Percentiles rank a stretch among this genome's conserved stretches.
Evolutionary conservation across 306 rosid species (phyloP).

Genomic region (Quercus berberidifolia): DNA sequence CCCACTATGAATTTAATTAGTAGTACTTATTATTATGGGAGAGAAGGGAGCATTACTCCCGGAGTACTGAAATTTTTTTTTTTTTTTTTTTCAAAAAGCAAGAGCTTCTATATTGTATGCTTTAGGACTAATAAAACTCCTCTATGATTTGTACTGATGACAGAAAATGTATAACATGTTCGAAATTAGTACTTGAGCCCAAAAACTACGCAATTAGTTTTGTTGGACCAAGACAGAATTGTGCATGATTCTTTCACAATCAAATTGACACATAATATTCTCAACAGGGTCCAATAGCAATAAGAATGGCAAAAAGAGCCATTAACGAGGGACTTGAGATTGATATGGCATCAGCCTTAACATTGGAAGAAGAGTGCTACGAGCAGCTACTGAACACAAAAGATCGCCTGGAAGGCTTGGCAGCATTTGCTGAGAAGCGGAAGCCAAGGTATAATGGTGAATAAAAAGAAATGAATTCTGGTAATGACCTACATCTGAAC

Average conservation of each 20-base stretch:
- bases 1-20: too few species aligned
- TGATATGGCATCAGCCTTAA: slow-evolving; percentile 49
- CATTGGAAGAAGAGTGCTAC: slow-evolving; percentile 76
- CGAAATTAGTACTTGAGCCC: background rate
- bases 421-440: slow-evolving; percentile 90
- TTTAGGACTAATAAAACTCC: background rate
- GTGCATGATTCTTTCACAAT: background rate
- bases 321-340: slow-evolving; percentile 64
- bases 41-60: too few species aligned
- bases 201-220: background rate
- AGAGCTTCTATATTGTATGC: background rate
- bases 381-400: slow-evolving; percentile 57
- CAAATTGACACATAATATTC: background rate
- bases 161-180: background rate
- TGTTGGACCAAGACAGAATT: background rate
- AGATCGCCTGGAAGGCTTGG: slow-evolving; percentile 85
- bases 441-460: slow-evolving; percentile 72
- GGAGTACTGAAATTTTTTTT: background rate
- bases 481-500: slow-evolving; percentile 1
- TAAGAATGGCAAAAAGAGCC: slow-evolving; percentile 86
- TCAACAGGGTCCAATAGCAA: slow-evolving; percentile 84
- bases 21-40: too few species aligned
- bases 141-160: background rate
- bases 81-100: background rate
- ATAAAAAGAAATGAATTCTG: slow-evolving; percentile 21